Evolutionary conservation across 257 asterid genomes (phyloP).

Genomic region (Solanum appendiculatum): DNA sequence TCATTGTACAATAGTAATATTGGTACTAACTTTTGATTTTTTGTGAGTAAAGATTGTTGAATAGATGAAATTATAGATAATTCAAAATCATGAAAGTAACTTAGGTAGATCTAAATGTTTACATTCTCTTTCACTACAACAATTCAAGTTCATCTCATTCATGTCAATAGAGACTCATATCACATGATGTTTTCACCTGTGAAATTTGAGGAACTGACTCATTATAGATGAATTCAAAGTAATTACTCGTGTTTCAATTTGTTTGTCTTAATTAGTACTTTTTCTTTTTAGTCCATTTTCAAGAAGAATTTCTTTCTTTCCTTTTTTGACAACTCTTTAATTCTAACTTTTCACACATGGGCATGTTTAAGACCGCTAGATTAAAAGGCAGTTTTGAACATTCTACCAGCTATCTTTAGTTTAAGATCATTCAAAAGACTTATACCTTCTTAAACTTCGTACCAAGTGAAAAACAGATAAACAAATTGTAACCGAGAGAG

Average conservation of each 20-base stretch:
- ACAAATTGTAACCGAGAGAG: not conserved
- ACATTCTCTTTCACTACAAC: not conserved
- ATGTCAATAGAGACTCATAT: not conserved
- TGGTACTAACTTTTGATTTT: not conserved
- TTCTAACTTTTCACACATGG: not conserved
- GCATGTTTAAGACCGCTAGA: not conserved
- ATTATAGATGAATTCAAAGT: not conserved
- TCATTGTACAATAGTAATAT: not conserved
- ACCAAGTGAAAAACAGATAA: not conserved
- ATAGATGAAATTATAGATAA: not conserved
- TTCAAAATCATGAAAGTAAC: not conserved
- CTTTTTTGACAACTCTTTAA: not conserved
- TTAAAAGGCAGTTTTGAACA: not conserved
- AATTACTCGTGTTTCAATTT: not conserved
- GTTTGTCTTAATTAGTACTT: not conserved
- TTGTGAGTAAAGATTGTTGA: not conserved
- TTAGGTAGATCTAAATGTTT: not conserved
- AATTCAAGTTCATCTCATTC: not conserved
- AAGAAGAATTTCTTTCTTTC: not conserved
- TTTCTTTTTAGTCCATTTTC: not conserved
- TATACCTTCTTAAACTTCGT: not conserved
- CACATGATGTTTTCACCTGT: not conserved
- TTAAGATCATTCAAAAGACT: not conserved
- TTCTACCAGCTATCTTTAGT: not conserved
- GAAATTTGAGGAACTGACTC: not conserved